phyloP scores from a whole-genome alignment of 805 yeast species.

The Ogataea ganodermae region DNA sequence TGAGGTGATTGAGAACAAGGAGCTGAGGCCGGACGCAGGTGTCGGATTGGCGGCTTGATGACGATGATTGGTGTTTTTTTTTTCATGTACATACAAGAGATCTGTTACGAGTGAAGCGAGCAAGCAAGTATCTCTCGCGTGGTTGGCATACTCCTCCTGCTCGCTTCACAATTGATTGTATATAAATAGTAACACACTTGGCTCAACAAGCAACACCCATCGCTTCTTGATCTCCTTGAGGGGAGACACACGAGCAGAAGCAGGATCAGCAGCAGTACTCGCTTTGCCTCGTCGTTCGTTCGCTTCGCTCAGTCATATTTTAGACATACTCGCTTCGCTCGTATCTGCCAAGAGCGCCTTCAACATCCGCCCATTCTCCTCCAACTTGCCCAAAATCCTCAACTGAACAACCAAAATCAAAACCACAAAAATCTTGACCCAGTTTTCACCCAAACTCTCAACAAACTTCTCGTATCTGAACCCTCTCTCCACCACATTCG shows the following conservation, averaged over 20 bases:
- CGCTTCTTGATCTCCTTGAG: no score
- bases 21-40: constrained; percentile 15
- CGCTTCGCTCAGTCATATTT: neutral
- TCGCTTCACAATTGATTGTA: no score
- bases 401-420: constrained; percentile 13
- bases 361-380: constrained; percentile 1
- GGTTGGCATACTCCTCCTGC: no score
- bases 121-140: no score
- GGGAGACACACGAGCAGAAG: neutral
- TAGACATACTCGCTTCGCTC: no score
- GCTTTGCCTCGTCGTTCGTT: neutral
- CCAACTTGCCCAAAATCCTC: constrained; percentile 9
- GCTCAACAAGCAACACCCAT: no score
- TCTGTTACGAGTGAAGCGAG: constrained; percentile 1
- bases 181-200: no score
- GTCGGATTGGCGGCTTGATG: constrained; percentile 27
- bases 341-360: neutral
- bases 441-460: constrained; percentile 12
- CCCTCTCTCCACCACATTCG: constrained; percentile 3
- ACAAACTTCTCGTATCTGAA: constrained; percentile 8
- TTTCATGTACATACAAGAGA: no score
- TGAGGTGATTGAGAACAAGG: constrained; percentile 53
- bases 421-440: constrained; percentile 12
- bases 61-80: no score
- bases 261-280: neutral